Base-by-base conservation (phyloP, 2,329 filamentous ascomycete species). In the Clonostachys byssicola region DNA sequence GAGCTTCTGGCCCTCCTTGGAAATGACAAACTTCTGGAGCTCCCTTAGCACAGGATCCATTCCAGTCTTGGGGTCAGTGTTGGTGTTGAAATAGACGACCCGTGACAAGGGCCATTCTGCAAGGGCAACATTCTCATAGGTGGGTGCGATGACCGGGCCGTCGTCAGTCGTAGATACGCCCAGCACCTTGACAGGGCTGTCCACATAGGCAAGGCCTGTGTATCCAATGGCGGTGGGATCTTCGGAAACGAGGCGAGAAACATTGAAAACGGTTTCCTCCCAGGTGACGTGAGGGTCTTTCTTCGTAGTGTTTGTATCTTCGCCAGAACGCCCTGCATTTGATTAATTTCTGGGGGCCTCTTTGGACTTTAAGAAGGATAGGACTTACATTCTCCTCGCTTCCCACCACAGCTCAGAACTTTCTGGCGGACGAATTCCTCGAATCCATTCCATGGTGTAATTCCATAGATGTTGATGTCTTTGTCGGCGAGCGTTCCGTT, bases 101-200 rank as follows among this genome's bases (percentile, higher is more conserved):
- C 36, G 36, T 7, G 36, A n/a, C 5, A 39, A 18, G 14, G 36
- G 36, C 36, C 12, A 39, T 12, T n/a, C 17, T n/a, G 36, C 36
- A 39, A 39, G 36, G 36, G 36, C 36, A 10, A 39, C 17, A 18
- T 39, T 39, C 36, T 39, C 36, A 18, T 39, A 39, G 7, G 36
- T n/a, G 36, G 36, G 36, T n/a, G 36, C 14, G 5, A 39, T 18
- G 5, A 39, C 17, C 2, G 14, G 14, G 79, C 78, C 54, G 68
- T 70, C 57, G 68, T 72, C 59, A 61, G 81, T 57, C 70, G 70
- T 52, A 75, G 73, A 70, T 80, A 78, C 51, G 72, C 71, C 60
- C 23, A 39, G 36, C 14, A 39, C 17, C 12, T 39, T 39, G 12
- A n/a, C 36, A 18, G 36, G 36, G 14, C 17, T 39, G 36, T 39